phyloP scores from a whole-genome alignment of 306 rosid genomes.

The Corylus avellana region DNA sequence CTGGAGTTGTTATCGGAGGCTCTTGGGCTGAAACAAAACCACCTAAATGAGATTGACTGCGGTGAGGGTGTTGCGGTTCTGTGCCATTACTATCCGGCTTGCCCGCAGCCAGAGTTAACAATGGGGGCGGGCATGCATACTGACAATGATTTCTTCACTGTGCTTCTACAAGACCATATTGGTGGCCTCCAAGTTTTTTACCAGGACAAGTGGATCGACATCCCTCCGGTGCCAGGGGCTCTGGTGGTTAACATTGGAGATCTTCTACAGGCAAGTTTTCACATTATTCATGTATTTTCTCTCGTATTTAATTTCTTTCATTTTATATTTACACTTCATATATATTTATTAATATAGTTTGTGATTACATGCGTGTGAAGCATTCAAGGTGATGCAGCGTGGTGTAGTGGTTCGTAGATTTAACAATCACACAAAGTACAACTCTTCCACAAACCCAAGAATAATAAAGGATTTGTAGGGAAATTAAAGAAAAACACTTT shows the following conservation, averaged over 20 bases:
- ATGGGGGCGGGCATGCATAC: constrained; percentile 15
- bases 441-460: too few species aligned
- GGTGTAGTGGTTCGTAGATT: too few species aligned
- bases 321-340: too few species aligned
- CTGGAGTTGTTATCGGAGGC: constrained; percentile 5
- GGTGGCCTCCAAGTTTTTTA: constrained; percentile 33
- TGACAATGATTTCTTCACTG: constrained; percentile 9
- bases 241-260: background rate
- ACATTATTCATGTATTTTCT: too few species aligned
- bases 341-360: too few species aligned
- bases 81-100: constrained; percentile 10
- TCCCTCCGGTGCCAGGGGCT: background rate
- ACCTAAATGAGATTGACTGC: background rate
- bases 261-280: constrained; percentile 9
- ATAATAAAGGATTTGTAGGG: too few species aligned
- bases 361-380: too few species aligned
- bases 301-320: too few species aligned
- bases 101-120: constrained; percentile 5
- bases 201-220: background rate
- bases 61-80: background rate
- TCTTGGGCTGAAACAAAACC: background rate
- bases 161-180: constrained; percentile 33
- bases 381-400: too few species aligned
- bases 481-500: too few species aligned
- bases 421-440: too few species aligned